Evolutionary conservation across 371 early-diverging fungal species (phyloP), one percentile per base, ranked within the genome.

Genomic region (Mortierella polycephala): DNA sequence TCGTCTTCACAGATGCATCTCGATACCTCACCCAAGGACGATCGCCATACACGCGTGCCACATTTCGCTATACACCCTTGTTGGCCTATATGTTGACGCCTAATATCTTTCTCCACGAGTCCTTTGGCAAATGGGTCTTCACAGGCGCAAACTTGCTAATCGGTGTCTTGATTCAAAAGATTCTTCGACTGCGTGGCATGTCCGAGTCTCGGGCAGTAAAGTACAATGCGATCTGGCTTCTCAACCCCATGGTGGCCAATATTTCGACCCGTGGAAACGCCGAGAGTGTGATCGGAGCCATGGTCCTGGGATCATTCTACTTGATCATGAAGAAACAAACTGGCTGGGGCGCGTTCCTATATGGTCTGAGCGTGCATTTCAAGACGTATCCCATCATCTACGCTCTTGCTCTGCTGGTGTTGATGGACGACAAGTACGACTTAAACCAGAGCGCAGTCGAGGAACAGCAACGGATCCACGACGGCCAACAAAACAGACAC

Each of bases 381-480:
- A 99, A 99, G 80, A 95, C 98, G 8, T 99, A 97, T 81, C 98
- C 99, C 7, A 87, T 96, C 60, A 91, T 99, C 18, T 96, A 98
- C 81, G 93, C 94, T 0, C 70, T 95, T 0, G 94, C 97, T 0
- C 66, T 96, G 18, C 79, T 93, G 60, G 74, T 88, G 39, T 71
- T 89, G 49, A 68, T 93, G 67, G 93, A 92, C 74, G 84, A 88
- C 54, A 59, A 64, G 21, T 72, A 74, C 41, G 62, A 49, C 47
- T 44, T 18, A 37, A 45, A 57, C 6, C n/a, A 54, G 45, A 44
- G 56, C 41, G 45, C 61, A 64, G 64, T 45, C 18, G 69, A 58
- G 44, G 57, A 59, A 53, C 56, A 64, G 57, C 62, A 49, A 30
- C 58, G 30, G 49, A 55, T 52, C 20, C 57, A 52, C 30, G 63